phyloP scores from a whole-genome alignment of 352 stramenopile genomes.

The Globisporangium camurandrum region DNA sequence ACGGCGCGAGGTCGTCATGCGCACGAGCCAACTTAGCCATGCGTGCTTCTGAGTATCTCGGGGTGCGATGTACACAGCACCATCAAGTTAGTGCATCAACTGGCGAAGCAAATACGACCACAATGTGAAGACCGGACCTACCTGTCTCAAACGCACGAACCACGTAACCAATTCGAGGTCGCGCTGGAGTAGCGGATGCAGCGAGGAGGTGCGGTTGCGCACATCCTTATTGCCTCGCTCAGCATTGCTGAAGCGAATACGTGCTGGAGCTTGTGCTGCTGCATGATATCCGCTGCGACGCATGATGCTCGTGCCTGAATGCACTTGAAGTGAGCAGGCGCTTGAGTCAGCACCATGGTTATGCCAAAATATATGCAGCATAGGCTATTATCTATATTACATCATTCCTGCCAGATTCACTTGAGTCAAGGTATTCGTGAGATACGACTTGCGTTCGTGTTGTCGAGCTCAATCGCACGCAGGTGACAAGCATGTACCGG shows the following conservation, averaged over 20 bases:
- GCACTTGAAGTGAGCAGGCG: no score
- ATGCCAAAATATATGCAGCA: no score
- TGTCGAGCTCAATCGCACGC: background rate
- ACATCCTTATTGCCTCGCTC: background rate
- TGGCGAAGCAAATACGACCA: no score
- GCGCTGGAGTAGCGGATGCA: constrained; percentile 53
- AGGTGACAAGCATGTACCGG: constrained; percentile 8
- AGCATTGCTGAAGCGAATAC: background rate
- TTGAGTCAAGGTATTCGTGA: background rate
- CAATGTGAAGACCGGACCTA: no score
- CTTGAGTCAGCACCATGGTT: no score
- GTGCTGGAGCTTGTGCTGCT: no score
- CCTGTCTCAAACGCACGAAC: constrained; percentile 32
- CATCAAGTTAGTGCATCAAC: no score
- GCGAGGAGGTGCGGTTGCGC: background rate
- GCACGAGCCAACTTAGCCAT: constrained; percentile 30
- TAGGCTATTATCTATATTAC: no score
- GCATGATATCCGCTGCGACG: no score
- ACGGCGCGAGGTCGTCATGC: constrained; percentile 43
- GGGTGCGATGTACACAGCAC: no score
- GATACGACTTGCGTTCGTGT: background rate
- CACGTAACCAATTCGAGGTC: constrained; percentile 34
- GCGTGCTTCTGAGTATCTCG: constrained; percentile 13
- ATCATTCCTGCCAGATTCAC: no score
- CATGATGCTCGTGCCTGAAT: no score